Evolutionary conservation across 768 basidiomycete species (phyloP).

Genomic region (Collybia sp.): DNA sequence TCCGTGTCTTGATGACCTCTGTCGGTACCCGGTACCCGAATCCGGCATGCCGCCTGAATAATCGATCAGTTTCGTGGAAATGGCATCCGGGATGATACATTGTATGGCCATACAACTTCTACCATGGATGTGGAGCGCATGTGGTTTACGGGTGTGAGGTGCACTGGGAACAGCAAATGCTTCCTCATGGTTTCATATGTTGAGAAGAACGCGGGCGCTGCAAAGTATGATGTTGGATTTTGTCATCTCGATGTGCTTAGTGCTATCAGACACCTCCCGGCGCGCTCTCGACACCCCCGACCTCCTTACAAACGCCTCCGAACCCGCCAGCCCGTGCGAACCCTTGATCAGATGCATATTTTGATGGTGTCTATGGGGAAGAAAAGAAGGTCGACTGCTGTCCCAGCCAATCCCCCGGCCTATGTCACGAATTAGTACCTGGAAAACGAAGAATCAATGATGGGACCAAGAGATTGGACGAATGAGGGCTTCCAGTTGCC

Average conservation of each 20-base stretch:
- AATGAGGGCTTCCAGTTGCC: constrained; percentile 19
- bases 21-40: constrained; percentile 96
- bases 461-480: constrained; percentile 24
- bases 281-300: constrained; percentile 96
- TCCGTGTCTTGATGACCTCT: constrained; percentile 92
- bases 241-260: not conserved
- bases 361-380: constrained; percentile 98
- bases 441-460: not conserved
- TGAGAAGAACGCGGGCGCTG: constrained; percentile 96
- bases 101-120: constrained; percentile 48
- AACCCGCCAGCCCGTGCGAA: constrained; percentile 86
- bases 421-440: constrained; percentile 6
- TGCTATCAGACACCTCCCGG: constrained; percentile 76
- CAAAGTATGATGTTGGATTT: constrained; percentile 1
- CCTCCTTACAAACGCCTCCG: constrained; percentile 85
- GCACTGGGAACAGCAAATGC: constrained; percentile 53
- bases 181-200: constrained; percentile 89
- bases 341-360: constrained; percentile 82
- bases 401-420: constrained; percentile 77
- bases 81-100: constrained; percentile 6
- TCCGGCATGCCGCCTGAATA: constrained; percentile 75
- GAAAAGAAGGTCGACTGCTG: constrained; percentile 91
- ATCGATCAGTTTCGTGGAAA: constrained; percentile 7
- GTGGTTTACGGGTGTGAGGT: constrained; percentile 57
- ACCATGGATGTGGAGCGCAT: constrained; percentile 55